Percentiles rank a stretch among this genome's conserved stretches.
phyloP scores from a whole-genome alignment of 108 stramenopile species.

The Skeletonema menzelii region DNA sequence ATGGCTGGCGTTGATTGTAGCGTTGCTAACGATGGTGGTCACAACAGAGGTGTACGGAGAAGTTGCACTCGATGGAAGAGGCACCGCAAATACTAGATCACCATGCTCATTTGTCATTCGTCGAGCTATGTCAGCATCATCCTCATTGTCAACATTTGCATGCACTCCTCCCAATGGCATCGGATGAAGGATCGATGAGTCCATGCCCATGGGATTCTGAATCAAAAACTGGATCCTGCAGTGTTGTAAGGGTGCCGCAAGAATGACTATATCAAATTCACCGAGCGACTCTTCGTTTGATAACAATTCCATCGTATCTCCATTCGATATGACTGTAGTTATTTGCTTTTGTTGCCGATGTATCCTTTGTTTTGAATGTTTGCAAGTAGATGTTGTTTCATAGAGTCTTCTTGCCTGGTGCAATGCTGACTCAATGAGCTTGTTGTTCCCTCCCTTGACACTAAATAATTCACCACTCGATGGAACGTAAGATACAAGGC shows the following conservation, averaged over 20 bases:
- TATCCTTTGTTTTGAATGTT: background rate
- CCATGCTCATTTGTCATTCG: slow-evolving; percentile 39
- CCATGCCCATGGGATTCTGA: slow-evolving; percentile 52
- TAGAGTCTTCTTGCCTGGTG: slow-evolving; percentile 50
- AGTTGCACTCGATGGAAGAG: slow-evolving; percentile 53
- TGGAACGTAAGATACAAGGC: slow-evolving; percentile 62
- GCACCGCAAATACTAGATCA: slow-evolving; percentile 15
- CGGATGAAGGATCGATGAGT: slow-evolving; percentile 58
- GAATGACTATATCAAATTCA: slow-evolving; percentile 68
- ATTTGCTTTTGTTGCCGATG: slow-evolving; percentile 34
- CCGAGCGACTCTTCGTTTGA: slow-evolving; percentile 51
- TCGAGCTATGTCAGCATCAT: background rate
- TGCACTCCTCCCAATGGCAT: slow-evolving; percentile 62
- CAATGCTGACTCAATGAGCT: slow-evolving; percentile 68
- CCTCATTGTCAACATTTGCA: slow-evolving; percentile 41
- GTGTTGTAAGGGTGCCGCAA: slow-evolving; percentile 75
- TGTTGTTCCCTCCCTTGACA: slow-evolving; percentile 71
- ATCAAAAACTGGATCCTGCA: slow-evolving; percentile 66
- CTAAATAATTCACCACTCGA: slow-evolving; percentile 44
- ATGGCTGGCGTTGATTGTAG: slow-evolving; percentile 48
- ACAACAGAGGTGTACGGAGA: slow-evolving; percentile 72
- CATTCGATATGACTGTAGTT: slow-evolving; percentile 34
- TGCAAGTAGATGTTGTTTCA: slow-evolving; percentile 9
- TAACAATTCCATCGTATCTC: slow-evolving; percentile 41
- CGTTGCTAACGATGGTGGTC: slow-evolving; percentile 71